phyloP scores from a whole-genome alignment of 169 alveolate genomes.

The Babesia ovata region DNA sequence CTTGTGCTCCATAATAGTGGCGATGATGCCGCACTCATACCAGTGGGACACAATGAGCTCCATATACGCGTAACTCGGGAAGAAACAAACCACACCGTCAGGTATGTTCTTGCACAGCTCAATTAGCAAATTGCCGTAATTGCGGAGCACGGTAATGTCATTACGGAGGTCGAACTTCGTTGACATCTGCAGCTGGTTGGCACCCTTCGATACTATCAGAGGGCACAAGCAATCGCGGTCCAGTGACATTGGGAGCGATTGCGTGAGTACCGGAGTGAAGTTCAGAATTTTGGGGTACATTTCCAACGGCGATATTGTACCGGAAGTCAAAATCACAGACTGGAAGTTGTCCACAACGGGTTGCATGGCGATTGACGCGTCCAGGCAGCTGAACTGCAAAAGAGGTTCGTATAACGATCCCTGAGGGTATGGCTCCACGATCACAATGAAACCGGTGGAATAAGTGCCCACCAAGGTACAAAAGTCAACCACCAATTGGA shows the following conservation, averaged over 20 bases:
- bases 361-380: slow-evolving; percentile 94
- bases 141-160: slow-evolving; percentile 88
- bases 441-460: slow-evolving; percentile 92
- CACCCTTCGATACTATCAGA: slow-evolving; percentile 93
- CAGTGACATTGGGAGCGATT: slow-evolving; percentile 91
- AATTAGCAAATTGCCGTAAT: slow-evolving; percentile 90
- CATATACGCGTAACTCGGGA: slow-evolving; percentile 92
- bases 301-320: slow-evolving; percentile 96
- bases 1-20: slow-evolving; percentile 91
- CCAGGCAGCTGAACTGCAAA: slow-evolving; percentile 93
- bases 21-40: slow-evolving; percentile 94
- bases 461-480: slow-evolving; percentile 93
- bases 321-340: slow-evolving; percentile 94
- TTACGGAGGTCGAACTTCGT: slow-evolving; percentile 91
- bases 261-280: slow-evolving; percentile 91
- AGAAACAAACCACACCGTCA: slow-evolving; percentile 96
- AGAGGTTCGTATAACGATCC: slow-evolving; percentile 92
- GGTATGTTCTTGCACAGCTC: slow-evolving; percentile 91
- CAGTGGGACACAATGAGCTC: slow-evolving; percentile 89
- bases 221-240: slow-evolving; percentile 95
- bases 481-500: slow-evolving; percentile 88
- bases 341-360: slow-evolving; percentile 89
- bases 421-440: slow-evolving; percentile 96
- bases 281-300: slow-evolving; percentile 92
- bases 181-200: slow-evolving; percentile 86